Evolutionary conservation across 2,329 filamentous ascomycete genomes (phyloP).

Genomic region (Aureobasidium musti): DNA sequence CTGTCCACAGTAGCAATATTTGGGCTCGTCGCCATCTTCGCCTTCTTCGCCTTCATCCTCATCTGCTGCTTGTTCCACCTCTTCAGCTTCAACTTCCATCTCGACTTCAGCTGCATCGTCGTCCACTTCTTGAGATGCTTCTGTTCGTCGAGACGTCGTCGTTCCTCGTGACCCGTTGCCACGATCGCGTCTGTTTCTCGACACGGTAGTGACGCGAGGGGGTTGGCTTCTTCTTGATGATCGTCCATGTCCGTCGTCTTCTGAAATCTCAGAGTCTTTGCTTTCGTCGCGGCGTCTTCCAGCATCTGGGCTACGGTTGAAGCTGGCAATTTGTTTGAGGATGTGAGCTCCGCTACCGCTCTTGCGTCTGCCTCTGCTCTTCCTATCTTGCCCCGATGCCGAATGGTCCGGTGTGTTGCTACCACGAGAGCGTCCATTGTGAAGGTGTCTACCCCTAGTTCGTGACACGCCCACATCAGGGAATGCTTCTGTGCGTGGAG

Average conservation of each 20-base stretch:
- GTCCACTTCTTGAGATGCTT: constrained; percentile 23
- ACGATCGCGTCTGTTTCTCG: constrained; percentile 33
- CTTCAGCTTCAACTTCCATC: constrained; percentile 29
- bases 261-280: constrained; percentile 9
- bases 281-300: constrained; percentile 35
- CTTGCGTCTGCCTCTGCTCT: constrained; percentile 35
- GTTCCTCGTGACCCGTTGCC: constrained; percentile 25
- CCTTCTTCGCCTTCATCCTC: constrained; percentile 55
- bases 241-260: constrained; percentile 31
- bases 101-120: constrained; percentile 38
- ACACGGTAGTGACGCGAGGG: constrained; percentile 38
- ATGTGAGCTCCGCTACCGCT: constrained; percentile 41
- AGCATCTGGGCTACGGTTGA: constrained; percentile 43
- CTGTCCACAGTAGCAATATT: constrained; percentile 66
- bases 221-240: constrained; percentile 36
- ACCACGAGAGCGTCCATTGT: constrained; percentile 45
- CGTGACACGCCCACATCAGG: constrained; percentile 44
- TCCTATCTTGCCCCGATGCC: constrained; percentile 34
- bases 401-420: constrained; percentile 40
- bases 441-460: constrained; percentile 37
- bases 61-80: constrained; percentile 50
- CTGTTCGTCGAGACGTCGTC: constrained; percentile 27
- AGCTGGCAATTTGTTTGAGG: constrained; percentile 44
- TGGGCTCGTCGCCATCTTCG: constrained; percentile 58
- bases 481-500: constrained; percentile 50